Evolutionary conservation across 495 filamentous ascomycete genomes (phyloP), one percentile per base, ranked within the genome.

Genomic region (Penicillium desertorum): DNA sequence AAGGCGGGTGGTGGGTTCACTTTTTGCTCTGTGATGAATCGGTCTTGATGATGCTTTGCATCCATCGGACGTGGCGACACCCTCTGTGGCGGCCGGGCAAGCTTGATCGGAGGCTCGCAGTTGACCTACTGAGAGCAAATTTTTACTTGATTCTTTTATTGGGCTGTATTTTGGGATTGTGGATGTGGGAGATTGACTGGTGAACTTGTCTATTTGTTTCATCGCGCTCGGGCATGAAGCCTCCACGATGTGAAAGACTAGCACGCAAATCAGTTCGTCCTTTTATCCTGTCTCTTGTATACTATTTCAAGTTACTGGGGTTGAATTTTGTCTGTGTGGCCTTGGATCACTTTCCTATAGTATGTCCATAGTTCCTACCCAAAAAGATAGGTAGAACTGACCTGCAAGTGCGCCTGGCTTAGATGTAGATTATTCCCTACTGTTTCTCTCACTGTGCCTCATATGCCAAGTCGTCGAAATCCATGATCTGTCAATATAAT

Each of bases 21-120:
- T 17, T 14, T 42, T 53, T 53, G 19, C 41, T 44, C 51, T 20
- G 9, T 53, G 39, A 53, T 53, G 51, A 53, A 32, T 44, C 39
- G 41, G 51, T 44, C 41, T 53, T 43, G 51, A 53, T 53, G 51
- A 53, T 53, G 51, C 43, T 27, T 20, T 7, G 11, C 51, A 53
- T 53, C 51, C 41, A 53, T 53, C 39, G 41, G 41, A 44, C 51
- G 25, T 32, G 51, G 39, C 51, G 51, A 53, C 27, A 53, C 51
- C 50, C 51, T 53, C 41, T 23, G 36, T 27, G 51, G 22, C 10
- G 23, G 51, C 51, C 51, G 27, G 39, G 51, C 41, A 30, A 44
- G 51, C 51, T 34, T 43, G 51, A 53, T 44, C 36, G 51, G 41
- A 53, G 51, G 37, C 39, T 53, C 51, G 51, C 39, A 44, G 1